A percentile compares a stretch with the other conserved stretches of the same genome.
Conservation (phyloP, 441 rosid species). For the Syzygium malaccense region DNA sequence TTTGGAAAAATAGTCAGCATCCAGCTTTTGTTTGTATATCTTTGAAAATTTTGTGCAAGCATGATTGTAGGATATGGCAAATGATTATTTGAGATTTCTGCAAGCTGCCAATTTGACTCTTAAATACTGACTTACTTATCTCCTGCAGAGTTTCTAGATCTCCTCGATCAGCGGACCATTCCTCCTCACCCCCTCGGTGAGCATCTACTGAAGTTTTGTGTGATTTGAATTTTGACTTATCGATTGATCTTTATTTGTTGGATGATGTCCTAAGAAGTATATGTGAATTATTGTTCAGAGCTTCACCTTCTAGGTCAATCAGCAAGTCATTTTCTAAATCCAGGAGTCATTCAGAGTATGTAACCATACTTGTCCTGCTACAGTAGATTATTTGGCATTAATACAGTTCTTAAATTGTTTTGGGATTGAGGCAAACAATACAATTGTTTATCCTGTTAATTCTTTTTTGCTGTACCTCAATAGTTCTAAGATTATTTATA, state of each 20-base stretch:
- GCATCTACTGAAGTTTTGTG: conserved; percentile 1
- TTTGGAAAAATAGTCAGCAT: neutral
- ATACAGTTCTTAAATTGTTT: neutral
- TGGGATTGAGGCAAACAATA: neutral
- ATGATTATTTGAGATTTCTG: neutral
- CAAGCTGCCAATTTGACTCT: neutral
- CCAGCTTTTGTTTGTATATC: neutral
- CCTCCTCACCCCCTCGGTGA: conserved; percentile 32
- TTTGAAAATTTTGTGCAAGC: neutral
- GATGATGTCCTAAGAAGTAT: neutral
- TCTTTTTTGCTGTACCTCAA: conserved; percentile 3
- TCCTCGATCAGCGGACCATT: conserved; percentile 19
- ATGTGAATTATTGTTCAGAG: conserved; percentile 27
- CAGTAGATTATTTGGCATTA: neutral
- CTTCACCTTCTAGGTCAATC: conserved; percentile 42
- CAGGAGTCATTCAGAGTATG: conserved; percentile 58
- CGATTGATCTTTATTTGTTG: neutral
- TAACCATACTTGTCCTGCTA: neutral
- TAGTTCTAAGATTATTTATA: neutral
- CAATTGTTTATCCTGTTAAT: neutral
- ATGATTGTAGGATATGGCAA: neutral
- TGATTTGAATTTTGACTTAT: neutral
- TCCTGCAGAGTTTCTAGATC: conserved; percentile 36
- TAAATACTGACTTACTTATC: neutral
- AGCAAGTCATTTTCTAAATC: conserved; percentile 57